These are phyloP conservation scores for Tylopilus cervinicoccineus DNA, from an alignment of 768 basidiomycete genomes.

Conservation along the genomic window DNA sequence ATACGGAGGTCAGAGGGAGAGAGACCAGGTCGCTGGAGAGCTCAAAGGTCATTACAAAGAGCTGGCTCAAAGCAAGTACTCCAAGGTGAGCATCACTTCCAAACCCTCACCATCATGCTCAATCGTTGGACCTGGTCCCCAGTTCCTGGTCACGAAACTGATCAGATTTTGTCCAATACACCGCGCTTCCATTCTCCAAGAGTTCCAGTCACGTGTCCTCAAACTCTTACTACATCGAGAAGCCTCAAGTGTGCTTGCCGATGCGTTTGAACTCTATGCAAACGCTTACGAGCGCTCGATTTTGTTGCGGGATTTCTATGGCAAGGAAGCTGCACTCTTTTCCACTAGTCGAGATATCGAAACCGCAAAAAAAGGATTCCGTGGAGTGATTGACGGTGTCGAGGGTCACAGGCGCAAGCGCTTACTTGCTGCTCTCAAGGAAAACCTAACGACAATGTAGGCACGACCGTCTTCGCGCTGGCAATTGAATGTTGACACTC, in stretches of 20 bases:
- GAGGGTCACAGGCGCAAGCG: constrained; percentile 64
- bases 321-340: constrained; percentile 81
- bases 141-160: constrained; percentile 83
- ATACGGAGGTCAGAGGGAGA: constrained; percentile 67
- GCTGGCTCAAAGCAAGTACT: constrained; percentile 84
- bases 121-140: not conserved
- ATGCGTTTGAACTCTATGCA: constrained; percentile 83
- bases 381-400: constrained; percentile 60
- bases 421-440: constrained; percentile 64
- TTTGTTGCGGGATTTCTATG: constrained; percentile 85
- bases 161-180: constrained; percentile 72
- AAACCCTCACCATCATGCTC: not conserved
- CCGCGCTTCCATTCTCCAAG: constrained; percentile 69
- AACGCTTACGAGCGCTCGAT: constrained; percentile 82
- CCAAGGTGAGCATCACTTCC: constrained; percentile 57
- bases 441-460: constrained; percentile 72
- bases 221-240: constrained; percentile 81
- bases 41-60: constrained; percentile 76
- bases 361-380: constrained; percentile 60
- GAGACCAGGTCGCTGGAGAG: constrained; percentile 79
- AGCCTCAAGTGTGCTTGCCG: constrained; percentile 78
- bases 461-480: constrained; percentile 21
- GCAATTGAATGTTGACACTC: not conserved
- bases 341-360: constrained; percentile 54
- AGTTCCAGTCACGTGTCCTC: constrained; percentile 74